These are phyloP conservation scores for Termitomyces sp. DNA, from an alignment of 768 basidiomycete species.

Conservation along the genomic window DNA sequence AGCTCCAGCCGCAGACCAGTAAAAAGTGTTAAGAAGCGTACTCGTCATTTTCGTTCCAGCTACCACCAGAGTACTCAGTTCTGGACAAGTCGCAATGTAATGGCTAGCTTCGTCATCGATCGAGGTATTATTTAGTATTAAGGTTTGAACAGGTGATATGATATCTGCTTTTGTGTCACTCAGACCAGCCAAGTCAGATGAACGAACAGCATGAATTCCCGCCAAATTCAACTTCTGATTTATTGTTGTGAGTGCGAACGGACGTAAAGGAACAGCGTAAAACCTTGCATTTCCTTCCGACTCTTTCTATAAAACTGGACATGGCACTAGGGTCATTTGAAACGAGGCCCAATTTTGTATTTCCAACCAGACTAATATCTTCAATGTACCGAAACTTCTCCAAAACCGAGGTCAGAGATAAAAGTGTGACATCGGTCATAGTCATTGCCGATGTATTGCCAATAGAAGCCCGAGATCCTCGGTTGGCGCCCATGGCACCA, in stretches of 20 bases:
- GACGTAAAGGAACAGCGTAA: background rate
- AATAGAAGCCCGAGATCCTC: slow-evolving; percentile 36
- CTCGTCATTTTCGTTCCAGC: slow-evolving; percentile 57
- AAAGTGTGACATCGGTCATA: slow-evolving; percentile 46
- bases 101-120: slow-evolving; percentile 52
- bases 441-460: slow-evolving; percentile 46
- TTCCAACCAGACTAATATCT: slow-evolving; percentile 56
- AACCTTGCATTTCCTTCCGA: slow-evolving; percentile 59
- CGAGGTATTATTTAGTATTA: slow-evolving; percentile 54
- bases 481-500: slow-evolving; percentile 51
- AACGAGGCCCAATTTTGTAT: slow-evolving; percentile 48
- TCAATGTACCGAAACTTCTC: slow-evolving; percentile 33
- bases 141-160: slow-evolving; percentile 34
- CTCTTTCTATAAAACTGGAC: slow-evolving; percentile 37
- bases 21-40: slow-evolving; percentile 21
- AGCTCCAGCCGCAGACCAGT: background rate
- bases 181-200: slow-evolving; percentile 46
- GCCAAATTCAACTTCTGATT: slow-evolving; percentile 54
- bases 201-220: slow-evolving; percentile 42
- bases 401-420: slow-evolving; percentile 35
- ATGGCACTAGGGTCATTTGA: slow-evolving; percentile 30
- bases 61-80: slow-evolving; percentile 42
- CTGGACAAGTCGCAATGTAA: slow-evolving; percentile 46
- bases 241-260: background rate
- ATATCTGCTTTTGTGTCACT: slow-evolving; percentile 25